Evolutionary conservation across 2,329 filamentous ascomycete genomes (phyloP).

Genomic region (Myriosclerotinia scirpicola): DNA sequence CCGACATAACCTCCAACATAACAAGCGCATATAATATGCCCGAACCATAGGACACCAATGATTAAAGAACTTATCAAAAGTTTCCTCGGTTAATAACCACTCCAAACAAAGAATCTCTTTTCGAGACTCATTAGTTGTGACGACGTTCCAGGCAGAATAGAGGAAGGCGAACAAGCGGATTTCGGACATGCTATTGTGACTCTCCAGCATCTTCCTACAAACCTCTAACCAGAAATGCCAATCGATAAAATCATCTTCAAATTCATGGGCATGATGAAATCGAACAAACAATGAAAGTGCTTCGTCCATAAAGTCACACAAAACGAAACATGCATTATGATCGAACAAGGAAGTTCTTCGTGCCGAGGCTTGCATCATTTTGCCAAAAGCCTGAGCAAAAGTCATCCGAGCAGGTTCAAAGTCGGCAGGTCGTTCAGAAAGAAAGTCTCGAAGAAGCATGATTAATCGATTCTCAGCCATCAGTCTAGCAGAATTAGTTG

Average conservation of each 20-base stretch:
- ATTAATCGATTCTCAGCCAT: constrained; percentile 73
- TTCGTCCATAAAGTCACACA: constrained; percentile 73
- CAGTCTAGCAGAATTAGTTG: constrained; percentile 58
- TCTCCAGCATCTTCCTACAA: constrained; percentile 65
- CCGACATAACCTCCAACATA: constrained; percentile 69
- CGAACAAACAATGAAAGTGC: constrained; percentile 62
- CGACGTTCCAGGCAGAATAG: constrained; percentile 62
- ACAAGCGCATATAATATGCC: constrained; percentile 69
- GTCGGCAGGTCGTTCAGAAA: constrained; percentile 59
- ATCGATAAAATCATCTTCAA: constrained; percentile 50
- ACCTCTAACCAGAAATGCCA: constrained; percentile 70
- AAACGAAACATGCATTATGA: constrained; percentile 69
- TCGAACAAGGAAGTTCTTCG: constrained; percentile 66
- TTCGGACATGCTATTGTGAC: constrained; percentile 70
- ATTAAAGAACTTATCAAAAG: constrained; percentile 67
- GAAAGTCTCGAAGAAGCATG: constrained; percentile 67
- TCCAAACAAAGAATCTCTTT: constrained; percentile 61
- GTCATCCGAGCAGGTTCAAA: constrained; percentile 54
- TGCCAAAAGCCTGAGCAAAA: constrained; percentile 63
- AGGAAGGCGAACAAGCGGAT: constrained; percentile 68
- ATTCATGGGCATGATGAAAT: constrained; percentile 51
- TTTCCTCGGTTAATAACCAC: constrained; percentile 59
- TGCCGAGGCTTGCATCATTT: constrained; percentile 60
- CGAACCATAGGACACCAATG: constrained; percentile 81
- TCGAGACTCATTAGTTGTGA: constrained; percentile 54